Conservation (phyloP, 805 yeast species). For the Candida takata region DNA sequence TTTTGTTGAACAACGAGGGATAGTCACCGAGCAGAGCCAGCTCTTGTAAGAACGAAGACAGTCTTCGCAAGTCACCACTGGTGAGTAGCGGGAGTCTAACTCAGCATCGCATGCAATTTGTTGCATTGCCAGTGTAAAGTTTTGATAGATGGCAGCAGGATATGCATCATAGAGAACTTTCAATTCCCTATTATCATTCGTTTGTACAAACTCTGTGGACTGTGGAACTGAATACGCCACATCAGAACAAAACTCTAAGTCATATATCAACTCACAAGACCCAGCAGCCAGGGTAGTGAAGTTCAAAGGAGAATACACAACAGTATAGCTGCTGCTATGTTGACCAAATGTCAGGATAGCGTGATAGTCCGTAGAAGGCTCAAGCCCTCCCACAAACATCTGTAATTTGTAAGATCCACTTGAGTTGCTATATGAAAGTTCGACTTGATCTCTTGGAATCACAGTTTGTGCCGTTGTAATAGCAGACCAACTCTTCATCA, state of each 20-base stretch:
- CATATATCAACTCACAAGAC: slow-evolving; percentile 69
- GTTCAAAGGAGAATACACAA: slow-evolving; percentile 45
- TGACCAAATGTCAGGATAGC: slow-evolving; percentile 56
- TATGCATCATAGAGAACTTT: slow-evolving; percentile 52
- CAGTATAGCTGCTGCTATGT: slow-evolving; percentile 38
- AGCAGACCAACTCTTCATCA: slow-evolving; percentile 11
- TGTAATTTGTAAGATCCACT: slow-evolving; percentile 42
- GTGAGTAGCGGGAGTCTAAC: slow-evolving; percentile 62
- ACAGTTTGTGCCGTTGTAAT: slow-evolving; percentile 6
- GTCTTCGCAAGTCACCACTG: slow-evolving; percentile 63
- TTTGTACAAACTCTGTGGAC: slow-evolving; percentile 27
- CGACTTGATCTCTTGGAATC: slow-evolving; percentile 1
- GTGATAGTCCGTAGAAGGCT: slow-evolving; percentile 51
- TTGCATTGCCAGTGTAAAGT: slow-evolving; percentile 71
- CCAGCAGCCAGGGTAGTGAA: slow-evolving; percentile 49
- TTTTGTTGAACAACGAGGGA: slow-evolving; percentile 74
- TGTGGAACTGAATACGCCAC: slow-evolving; percentile 88
- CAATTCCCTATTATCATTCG: slow-evolving; percentile 28
- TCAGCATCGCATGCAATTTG: slow-evolving; percentile 70
- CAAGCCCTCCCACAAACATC: slow-evolving; percentile 54
- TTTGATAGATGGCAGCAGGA: slow-evolving; percentile 48
- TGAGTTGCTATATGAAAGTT: slow-evolving; percentile 7
- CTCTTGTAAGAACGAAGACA: slow-evolving; percentile 66
- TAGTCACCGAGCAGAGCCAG: slow-evolving; percentile 86
- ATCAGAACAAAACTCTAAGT: slow-evolving; percentile 65